These are phyloP conservation scores for Pestalotiopsis sp. DNA, from an alignment of 2,329 filamentous ascomycete species.

Conservation along the genomic window DNA sequence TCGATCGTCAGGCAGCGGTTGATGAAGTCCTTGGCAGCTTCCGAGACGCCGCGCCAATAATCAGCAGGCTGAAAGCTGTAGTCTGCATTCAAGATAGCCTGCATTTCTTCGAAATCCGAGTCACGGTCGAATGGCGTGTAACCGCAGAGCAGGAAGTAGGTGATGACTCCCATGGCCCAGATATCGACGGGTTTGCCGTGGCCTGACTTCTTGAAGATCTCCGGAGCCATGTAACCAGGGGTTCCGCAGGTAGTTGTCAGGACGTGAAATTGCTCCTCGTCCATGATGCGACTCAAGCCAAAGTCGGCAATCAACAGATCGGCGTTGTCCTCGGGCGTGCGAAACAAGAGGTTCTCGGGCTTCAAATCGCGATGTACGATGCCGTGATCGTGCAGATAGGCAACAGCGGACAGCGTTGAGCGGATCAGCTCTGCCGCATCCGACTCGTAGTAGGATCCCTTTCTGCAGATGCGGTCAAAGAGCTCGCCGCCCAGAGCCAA, in stretches of 20 bases:
- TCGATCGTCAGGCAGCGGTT: constrained; percentile 89
- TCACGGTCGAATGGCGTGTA: constrained; percentile 98
- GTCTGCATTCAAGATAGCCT: constrained; percentile 94
- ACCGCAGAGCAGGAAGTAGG: constrained; percentile 96
- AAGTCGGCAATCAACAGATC: constrained; percentile 98
- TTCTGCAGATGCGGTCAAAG: constrained; percentile 97
- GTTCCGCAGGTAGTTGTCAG: constrained; percentile 97
- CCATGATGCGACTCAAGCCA: constrained; percentile 95
- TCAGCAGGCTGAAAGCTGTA: constrained; percentile 93
- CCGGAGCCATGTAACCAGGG: constrained; percentile 97
- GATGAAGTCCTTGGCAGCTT: constrained; percentile 89
- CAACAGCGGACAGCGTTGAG: constrained; percentile 93
- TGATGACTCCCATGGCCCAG: constrained; percentile 98
- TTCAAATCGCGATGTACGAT: constrained; percentile 98
- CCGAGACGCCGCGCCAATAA: constrained; percentile 94
- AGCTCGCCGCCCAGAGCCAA: constrained; percentile 94
- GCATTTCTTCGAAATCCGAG: constrained; percentile 98
- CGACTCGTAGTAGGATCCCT: constrained; percentile 97
- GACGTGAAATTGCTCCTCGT: constrained; percentile 97
- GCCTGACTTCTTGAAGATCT: constrained; percentile 98
- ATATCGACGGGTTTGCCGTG: constrained; percentile 98
- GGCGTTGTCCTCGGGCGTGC: constrained; percentile 96
- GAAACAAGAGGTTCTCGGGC: constrained; percentile 94
- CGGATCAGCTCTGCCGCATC: constrained; percentile 95
- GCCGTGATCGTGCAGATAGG: constrained; percentile 96